phyloP scores from a whole-genome alignment of 1,284 basidiomycete species.

The Leccinum cinnamomeum region DNA sequence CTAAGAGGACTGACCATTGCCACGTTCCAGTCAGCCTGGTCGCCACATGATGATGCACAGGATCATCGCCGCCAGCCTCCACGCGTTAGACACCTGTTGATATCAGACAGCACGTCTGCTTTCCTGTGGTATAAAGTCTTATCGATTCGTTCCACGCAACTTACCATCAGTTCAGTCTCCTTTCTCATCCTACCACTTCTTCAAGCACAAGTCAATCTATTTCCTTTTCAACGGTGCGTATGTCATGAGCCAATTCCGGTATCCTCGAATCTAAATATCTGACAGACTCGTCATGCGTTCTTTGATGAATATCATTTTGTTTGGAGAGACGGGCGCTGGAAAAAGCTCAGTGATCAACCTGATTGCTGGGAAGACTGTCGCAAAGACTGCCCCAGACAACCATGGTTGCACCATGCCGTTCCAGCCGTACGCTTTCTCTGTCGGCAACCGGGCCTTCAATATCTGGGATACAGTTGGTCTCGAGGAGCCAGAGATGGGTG shows the following conservation, averaged over 20 bases:
- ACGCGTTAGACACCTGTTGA: too few species aligned
- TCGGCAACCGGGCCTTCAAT: slow-evolving; percentile 12
- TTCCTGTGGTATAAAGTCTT: too few species aligned
- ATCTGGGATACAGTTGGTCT: slow-evolving; percentile 43
- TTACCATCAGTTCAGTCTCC: too few species aligned
- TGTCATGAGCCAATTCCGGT: neutral
- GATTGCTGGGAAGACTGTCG: slow-evolving; percentile 28
- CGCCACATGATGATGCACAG: too few species aligned
- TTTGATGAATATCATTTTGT: slow-evolving; percentile 30
- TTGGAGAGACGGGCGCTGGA: slow-evolving; percentile 12
- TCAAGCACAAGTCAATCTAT: neutral
- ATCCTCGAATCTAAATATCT: slow-evolving; percentile 16
- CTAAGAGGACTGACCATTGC: too few species aligned
- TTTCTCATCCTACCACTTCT: neutral
- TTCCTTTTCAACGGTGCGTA: neutral
- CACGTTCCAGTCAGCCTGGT: too few species aligned
- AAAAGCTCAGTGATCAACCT: slow-evolving; percentile 17
- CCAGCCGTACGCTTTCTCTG: slow-evolving; percentile 24
- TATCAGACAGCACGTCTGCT: too few species aligned
- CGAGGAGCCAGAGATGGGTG: slow-evolving; percentile 32
- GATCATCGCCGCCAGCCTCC: too few species aligned
- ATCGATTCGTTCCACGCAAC: too few species aligned
- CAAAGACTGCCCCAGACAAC: slow-evolving; percentile 25
- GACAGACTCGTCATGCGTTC: slow-evolving; percentile 22
- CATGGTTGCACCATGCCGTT: slow-evolving; percentile 31